A percentile compares a stretch with the other conserved stretches of the same genome.
phyloP scores from a whole-genome alignment of 2,329 filamentous ascomycete species.

The Fusarium vanettenii region DNA sequence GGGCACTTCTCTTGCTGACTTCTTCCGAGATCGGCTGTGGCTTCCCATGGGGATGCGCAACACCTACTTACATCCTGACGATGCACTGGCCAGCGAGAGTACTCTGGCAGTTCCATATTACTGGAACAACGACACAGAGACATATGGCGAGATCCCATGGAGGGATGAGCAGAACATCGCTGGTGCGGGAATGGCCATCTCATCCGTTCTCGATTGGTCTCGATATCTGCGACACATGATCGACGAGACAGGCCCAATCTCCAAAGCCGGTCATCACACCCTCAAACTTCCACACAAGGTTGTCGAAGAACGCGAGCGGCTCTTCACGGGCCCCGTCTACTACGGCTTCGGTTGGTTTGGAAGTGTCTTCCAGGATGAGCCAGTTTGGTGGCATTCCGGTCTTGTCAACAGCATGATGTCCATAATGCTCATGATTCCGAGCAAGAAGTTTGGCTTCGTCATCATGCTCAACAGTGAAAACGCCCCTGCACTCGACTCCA shows the following conservation, averaged over 20 bases:
- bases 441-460: slow-evolving; percentile 38
- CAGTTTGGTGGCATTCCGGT: slow-evolving; percentile 40
- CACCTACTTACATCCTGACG: slow-evolving; percentile 46
- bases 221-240: slow-evolving; percentile 50
- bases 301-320: slow-evolving; percentile 8
- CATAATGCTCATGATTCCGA: slow-evolving; percentile 44
- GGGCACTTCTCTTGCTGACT: slow-evolving; percentile 49
- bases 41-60: slow-evolving; percentile 56
- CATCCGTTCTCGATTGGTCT: slow-evolving; percentile 53
- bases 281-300: slow-evolving; percentile 42
- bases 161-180: slow-evolving; percentile 17
- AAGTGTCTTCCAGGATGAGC: slow-evolving; percentile 31
- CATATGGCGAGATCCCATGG: slow-evolving; percentile 40
- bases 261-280: slow-evolving; percentile 37
- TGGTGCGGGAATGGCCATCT: slow-evolving; percentile 55
- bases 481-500: slow-evolving; percentile 19
- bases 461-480: slow-evolving; percentile 40
- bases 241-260: slow-evolving; percentile 41
- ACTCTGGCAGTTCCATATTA: slow-evolving; percentile 54
- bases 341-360: slow-evolving; percentile 42
- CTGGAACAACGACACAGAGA: slow-evolving; percentile 47
- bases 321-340: slow-evolving; percentile 26
- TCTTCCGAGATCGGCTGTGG: slow-evolving; percentile 55
- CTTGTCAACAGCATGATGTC: slow-evolving; percentile 39
- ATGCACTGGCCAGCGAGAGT: slow-evolving; percentile 24